Conservation (phyloP, 2,329 filamentous ascomycete species). For the Claviceps paspali region DNA sequence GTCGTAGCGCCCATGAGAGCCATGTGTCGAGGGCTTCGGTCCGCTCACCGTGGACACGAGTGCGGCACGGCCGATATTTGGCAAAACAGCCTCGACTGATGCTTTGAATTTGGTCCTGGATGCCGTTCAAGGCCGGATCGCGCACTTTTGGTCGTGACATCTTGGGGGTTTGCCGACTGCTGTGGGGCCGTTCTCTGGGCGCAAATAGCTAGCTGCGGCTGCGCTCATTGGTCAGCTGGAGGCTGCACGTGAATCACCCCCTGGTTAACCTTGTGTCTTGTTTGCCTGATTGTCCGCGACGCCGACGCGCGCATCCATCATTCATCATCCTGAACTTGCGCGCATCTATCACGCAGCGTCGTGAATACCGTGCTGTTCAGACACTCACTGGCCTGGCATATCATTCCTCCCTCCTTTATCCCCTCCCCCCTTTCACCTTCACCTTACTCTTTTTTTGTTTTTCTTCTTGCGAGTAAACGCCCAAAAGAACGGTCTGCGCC, state of each 20-base stretch:
- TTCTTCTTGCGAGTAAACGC: too few species aligned
- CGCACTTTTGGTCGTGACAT: constrained; percentile 1
- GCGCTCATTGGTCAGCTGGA: constrained; percentile 3
- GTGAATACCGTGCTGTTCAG: neutral
- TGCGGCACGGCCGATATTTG: too few species aligned
- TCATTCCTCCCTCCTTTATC: neutral
- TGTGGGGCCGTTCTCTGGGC: constrained; percentile 3
- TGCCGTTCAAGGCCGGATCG: constrained; percentile 1
- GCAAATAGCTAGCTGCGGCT: neutral
- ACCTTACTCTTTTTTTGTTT: neutral
- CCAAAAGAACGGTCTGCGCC: too few species aligned
- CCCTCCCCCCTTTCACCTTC: neutral
- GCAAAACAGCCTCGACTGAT: neutral
- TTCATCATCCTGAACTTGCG: constrained; percentile 5
- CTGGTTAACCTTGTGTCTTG: neutral
- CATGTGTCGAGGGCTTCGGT: too few species aligned
- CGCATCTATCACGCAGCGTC: constrained; percentile 3
- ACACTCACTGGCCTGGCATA: neutral
- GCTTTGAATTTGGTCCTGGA: neutral
- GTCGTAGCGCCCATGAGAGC: neutral
- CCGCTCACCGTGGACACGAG: too few species aligned
- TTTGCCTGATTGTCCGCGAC: constrained; percentile 5
- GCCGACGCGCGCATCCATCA: constrained; percentile 6
- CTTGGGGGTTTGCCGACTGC: neutral
- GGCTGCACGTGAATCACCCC: constrained; percentile 5